Base-by-base conservation (phyloP, 2,329 filamentous ascomycete genomes). In the Colletotrichum sp. region DNA sequence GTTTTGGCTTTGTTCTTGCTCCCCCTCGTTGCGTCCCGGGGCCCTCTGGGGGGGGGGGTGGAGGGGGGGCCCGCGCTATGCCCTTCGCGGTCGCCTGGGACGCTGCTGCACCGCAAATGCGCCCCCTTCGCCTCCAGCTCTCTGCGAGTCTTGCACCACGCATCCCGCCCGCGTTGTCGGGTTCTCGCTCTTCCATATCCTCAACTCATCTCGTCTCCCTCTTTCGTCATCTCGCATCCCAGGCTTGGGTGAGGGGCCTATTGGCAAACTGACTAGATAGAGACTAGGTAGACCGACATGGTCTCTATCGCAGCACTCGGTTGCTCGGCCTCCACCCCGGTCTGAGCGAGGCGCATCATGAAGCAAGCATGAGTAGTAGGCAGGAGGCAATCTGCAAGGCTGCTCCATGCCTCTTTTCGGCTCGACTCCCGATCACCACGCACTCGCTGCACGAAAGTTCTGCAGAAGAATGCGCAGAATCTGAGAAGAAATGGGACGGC, bases 111-210 rank as follows among this genome's bases (percentile, higher is more conserved):
- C 39, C 34, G 67, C 59, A 71, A 32, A 49, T 36, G 72, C 55
- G 26, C 62, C 59, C 70, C 68, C 64, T 59, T 73, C 73, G 70
- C 59, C 64, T 76, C 73, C 70, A 68, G 63, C 6, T 26, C 30
- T 34, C 62, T 64, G 34, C 62, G 2, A 34, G 12, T 36, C 36
- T 3, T 44, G n/a, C 32, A 18, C 30, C 32, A 55, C 44, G 44
- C 44, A 49, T 21, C 15, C 16, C 24, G 12, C 68, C 57, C 24
- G 26, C 13, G 52, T 30, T 24, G 24, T 70, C 68, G 68, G 57
- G 62, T 63, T 52, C 36, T 18, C 36, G 15, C 36, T 63, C 57
- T 70, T 70, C 68, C 68, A 32, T 34, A 26, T 32, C 68, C 57
- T 70, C 68, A n/a, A 64, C 26, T 68, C 65, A 68, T 57, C 34